Base-by-base conservation (phyloP, 192 early-diverging fungal genomes). In the Backusella tuberculispora region DNA sequence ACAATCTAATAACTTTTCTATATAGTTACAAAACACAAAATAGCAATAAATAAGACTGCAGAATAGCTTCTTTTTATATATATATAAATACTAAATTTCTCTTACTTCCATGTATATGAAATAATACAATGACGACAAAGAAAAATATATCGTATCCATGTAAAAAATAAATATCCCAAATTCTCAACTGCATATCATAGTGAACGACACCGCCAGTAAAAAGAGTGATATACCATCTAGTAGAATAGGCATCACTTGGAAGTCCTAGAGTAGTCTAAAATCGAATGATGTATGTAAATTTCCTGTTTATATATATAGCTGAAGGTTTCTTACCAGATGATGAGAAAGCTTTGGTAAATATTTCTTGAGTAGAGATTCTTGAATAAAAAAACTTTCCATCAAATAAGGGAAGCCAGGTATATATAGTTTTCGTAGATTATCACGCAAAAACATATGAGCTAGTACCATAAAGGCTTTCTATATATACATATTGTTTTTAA, bases 221-320 rank as follows among this genome's bases (percentile, higher is more conserved):
- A 8, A 89, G 77, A 0, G 88, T 89, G 34, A 89, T 89, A 48
- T 87, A 89, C 88, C 88, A 89, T 43, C 81, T 80, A n/a, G 88
- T 87, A 12, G 86, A 80, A 77, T 85, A 89, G 17, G 84, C 78
- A 19, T 82, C 79, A 17, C 76, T 87, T 4, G 80, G 71, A 41
- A 89, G 78, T 12, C 80, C 81, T 70, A 87, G 65, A 2, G 70
- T 77, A 70, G 74, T 67, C 87, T 88, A 75, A 10, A 24, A 4
- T 60, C 73, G 9, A 56, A 10, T 47, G 7, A 15, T 29, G 10
- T 21, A 26, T 56, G 21, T 56, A 56, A 4, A 56, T 56, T 13
- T 24, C 10, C 3, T 24, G 3, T 56, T 24, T 56, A 12, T 19
- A 12, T 24, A n/a, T n/a, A n/a, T n/a, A n/a, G n/a, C n/a, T 15